These are phyloP conservation scores for Hemisphaericaspora subhashii DNA, from an alignment of 1,139 yeast species.

Conservation along the genomic window DNA sequence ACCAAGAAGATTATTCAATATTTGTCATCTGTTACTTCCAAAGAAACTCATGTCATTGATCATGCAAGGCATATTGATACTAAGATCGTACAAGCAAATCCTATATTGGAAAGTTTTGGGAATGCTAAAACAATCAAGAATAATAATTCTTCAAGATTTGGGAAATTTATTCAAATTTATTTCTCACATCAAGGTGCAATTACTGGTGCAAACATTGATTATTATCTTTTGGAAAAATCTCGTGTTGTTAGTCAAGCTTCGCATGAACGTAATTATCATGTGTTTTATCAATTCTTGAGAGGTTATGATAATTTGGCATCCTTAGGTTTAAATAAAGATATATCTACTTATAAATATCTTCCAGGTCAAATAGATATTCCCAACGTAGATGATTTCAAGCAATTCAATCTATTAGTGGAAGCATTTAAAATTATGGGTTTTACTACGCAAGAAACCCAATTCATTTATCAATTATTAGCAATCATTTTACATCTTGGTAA, in stretches of 20 bases:
- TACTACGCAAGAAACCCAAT: conserved; percentile 49
- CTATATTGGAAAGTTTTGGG: conserved; percentile 94
- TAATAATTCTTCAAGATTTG: conserved; percentile 94
- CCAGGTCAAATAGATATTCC: conserved; percentile 53
- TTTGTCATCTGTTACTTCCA: conserved; percentile 68
- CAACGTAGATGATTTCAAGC: conserved; percentile 73
- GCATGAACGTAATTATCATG: conserved; percentile 86
- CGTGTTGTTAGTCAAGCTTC: conserved; percentile 81
- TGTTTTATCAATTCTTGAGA: conserved; percentile 80
- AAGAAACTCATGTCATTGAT: conserved; percentile 14
- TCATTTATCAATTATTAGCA: conserved; percentile 69
- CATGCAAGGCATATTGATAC: conserved; percentile 56
- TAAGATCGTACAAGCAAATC: conserved; percentile 90
- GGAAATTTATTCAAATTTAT: conserved; percentile 89
- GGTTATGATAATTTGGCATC: conserved; percentile 60
- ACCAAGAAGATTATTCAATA: conserved; percentile 96
- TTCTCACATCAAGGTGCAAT: conserved; percentile 66
- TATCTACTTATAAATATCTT: conserved; percentile 57
- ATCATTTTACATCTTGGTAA: conserved; percentile 85
- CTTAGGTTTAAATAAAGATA: conserved; percentile 48
- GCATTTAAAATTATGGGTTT: conserved; percentile 81
- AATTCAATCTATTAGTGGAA: conserved; percentile 57
- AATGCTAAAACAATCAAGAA: conserved; percentile 95
- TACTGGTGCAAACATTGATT: conserved; percentile 88
- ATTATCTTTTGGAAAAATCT: conserved; percentile 91